These are phyloP conservation scores for Pelargonium fulgidum DNA, from an alignment of 441 rosid genomes.

Conservation along the genomic window DNA sequence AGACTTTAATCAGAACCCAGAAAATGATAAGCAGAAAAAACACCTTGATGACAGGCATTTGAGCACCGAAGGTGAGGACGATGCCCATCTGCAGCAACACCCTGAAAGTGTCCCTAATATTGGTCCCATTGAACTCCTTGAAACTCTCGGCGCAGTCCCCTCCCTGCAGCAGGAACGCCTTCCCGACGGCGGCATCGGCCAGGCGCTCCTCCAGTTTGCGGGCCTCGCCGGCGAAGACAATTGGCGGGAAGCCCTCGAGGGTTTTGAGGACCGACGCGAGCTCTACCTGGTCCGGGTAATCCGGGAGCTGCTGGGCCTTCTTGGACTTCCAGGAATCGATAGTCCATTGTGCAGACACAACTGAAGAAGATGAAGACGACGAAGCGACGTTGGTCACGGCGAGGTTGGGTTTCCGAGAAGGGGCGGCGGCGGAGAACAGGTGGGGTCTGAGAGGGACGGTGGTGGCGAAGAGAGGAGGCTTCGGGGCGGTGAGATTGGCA, in stretches of 20 bases:
- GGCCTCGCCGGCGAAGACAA: slow-evolving; percentile 82
- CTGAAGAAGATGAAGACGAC: neutral
- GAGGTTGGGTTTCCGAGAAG: slow-evolving; percentile 15
- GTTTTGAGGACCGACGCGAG: slow-evolving; percentile 52
- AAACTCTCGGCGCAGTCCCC: slow-evolving; percentile 59
- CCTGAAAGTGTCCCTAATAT: slow-evolving; percentile 49
- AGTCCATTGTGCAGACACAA: slow-evolving; percentile 29
- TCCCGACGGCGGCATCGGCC: slow-evolving; percentile 47
- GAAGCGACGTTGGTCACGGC: slow-evolving; percentile 22
- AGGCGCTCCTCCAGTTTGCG: slow-evolving; percentile 53
- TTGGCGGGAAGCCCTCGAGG: slow-evolving; percentile 57
- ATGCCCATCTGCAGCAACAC: slow-evolving; percentile 51
- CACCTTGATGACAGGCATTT: slow-evolving; percentile 50
- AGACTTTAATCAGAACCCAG: neutral
- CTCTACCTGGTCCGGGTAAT: slow-evolving; percentile 45
- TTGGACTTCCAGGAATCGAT: slow-evolving; percentile 54
- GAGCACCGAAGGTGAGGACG: slow-evolving; percentile 52
- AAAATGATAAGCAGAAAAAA: neutral
- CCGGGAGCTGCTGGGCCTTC: slow-evolving; percentile 55
- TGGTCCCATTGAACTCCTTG: slow-evolving; percentile 45
- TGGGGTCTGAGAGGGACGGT: slow-evolving; percentile 13
- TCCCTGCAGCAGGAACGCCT: slow-evolving; percentile 47
- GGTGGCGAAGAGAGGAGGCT: slow-evolving; percentile 12
- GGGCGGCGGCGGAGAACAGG: slow-evolving; percentile 9
- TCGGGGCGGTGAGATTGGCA: slow-evolving; percentile 23